These are phyloP conservation scores for Neurospora sp. DNA, from an alignment of 495 filamentous ascomycete genomes.

Conservation along the genomic window DNA sequence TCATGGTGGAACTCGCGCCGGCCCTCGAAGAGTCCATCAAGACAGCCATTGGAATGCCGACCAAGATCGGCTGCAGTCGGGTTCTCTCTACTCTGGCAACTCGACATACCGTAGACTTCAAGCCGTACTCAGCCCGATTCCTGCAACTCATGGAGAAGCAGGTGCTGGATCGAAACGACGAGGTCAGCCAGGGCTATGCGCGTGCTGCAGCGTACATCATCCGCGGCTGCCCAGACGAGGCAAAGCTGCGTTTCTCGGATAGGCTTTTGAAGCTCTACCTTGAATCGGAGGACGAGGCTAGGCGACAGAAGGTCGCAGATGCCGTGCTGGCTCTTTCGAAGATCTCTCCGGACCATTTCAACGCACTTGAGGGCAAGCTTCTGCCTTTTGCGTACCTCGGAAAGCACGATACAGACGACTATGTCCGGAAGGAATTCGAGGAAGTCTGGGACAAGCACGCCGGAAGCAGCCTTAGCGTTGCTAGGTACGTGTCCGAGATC, in stretches of 20 bases:
- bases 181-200: conserved; percentile 78
- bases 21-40: conserved; percentile 69
- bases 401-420: conserved; percentile 72
- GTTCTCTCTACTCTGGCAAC: conserved; percentile 83
- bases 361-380: conserved; percentile 57
- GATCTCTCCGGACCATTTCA: conserved; percentile 80
- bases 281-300: conserved; percentile 60
- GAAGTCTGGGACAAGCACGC: conserved; percentile 87
- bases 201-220: conserved; percentile 77
- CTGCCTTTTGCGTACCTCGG: conserved; percentile 82
- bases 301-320: conserved; percentile 67
- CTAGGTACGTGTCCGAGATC: conserved; percentile 79
- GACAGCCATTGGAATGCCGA: conserved; percentile 77
- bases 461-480: conserved; percentile 69
- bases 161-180: conserved; percentile 81
- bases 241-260: conserved; percentile 54
- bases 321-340: conserved; percentile 72
- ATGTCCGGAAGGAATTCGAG: conserved; percentile 62
- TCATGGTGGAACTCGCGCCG: conserved; percentile 63
- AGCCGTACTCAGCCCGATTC: conserved; percentile 66
- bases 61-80: conserved; percentile 80
- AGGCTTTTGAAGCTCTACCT: conserved; percentile 69
- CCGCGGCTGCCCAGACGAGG: conserved; percentile 59
- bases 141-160: conserved; percentile 68
- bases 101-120: conserved; percentile 60